A percentile compares a stretch with the other conserved stretches of the same genome.
Conservation (phyloP, 1,284 basidiomycete genomes). For the Pholiota adiposa region DNA sequence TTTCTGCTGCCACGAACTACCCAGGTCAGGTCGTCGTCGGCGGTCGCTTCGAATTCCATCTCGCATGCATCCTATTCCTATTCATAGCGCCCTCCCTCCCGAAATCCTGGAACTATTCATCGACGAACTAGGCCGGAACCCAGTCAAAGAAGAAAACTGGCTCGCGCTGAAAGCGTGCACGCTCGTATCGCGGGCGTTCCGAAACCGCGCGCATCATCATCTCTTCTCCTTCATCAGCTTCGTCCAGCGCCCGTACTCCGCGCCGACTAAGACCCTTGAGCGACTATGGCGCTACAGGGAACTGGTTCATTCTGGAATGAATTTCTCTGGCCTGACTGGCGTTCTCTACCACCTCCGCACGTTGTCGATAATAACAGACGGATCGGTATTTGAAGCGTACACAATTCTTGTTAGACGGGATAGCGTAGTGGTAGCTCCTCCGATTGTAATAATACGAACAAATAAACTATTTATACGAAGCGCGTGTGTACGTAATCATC, state of each 20-base stretch:
- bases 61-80: not conserved
- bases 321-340: conserved; percentile 7
- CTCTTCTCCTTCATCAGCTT: conserved; percentile 17
- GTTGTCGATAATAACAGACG: conserved; percentile 16
- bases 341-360: conserved; percentile 15
- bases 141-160: not conserved
- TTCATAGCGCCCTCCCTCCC: conserved; percentile 5
- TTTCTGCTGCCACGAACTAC: not conserved
- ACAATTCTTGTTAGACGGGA: too few relatives aligned
- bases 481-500: too few relatives aligned
- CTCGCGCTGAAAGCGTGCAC: conserved; percentile 12
- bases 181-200: conserved; percentile 16
- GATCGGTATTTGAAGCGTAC: conserved; percentile 18
- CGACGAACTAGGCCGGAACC: conserved; percentile 13
- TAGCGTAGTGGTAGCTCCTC: too few relatives aligned
- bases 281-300: conserved; percentile 10
- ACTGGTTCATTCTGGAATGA: conserved; percentile 9
- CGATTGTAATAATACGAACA: too few relatives aligned
- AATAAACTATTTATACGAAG: too few relatives aligned
- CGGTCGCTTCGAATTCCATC: not conserved
- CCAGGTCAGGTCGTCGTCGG: too few relatives aligned
- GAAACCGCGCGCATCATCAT: conserved; percentile 17
- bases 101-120: conserved; percentile 20
- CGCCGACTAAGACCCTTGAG: conserved; percentile 8
- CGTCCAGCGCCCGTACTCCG: conserved; percentile 10